A percentile compares a stretch with the other conserved stretches of the same genome.
Conservation (phyloP, 805 yeast species). For the Geotrichum ghanense region DNA sequence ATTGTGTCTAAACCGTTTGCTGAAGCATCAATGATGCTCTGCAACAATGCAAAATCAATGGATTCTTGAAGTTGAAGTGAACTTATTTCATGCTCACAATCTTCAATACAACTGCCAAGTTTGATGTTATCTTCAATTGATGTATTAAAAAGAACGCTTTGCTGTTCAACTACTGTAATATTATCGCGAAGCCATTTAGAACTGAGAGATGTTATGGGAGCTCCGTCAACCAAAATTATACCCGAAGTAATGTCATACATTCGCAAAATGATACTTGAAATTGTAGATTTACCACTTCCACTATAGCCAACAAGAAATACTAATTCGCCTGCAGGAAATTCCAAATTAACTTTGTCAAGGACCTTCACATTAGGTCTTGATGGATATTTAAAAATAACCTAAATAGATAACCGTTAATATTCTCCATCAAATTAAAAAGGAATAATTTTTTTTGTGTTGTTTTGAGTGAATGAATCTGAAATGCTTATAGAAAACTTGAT, state of each 20-base stretch:
- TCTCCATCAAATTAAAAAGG: neutral
- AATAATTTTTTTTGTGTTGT: too few species aligned
- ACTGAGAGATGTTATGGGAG: constrained; percentile 33
- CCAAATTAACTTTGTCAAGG: constrained; percentile 36
- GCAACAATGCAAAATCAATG: constrained; percentile 39
- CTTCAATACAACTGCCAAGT: constrained; percentile 31
- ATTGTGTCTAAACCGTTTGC: constrained; percentile 46
- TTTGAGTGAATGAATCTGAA: too few species aligned
- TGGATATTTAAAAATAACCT: constrained; percentile 46
- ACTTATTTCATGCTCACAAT: constrained; percentile 17
- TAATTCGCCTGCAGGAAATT: constrained; percentile 33
- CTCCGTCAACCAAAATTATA: constrained; percentile 43
- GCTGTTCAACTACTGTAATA: constrained; percentile 66
- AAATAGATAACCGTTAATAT: neutral
- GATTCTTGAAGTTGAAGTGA: constrained; percentile 32
- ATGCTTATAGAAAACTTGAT: too few species aligned
- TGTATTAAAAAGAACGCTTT: constrained; percentile 52
- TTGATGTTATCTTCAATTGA: constrained; percentile 52
- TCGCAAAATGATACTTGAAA: constrained; percentile 49
- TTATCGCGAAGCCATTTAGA: constrained; percentile 45
- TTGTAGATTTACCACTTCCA: constrained; percentile 89
- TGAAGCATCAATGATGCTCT: constrained; percentile 35
- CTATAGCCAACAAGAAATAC: constrained; percentile 75
- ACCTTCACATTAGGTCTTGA: constrained; percentile 37
- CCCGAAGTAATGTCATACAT: constrained; percentile 50